Base-by-base conservation (phyloP, 129 eudicot species). In the Tagetes patula region DNA sequence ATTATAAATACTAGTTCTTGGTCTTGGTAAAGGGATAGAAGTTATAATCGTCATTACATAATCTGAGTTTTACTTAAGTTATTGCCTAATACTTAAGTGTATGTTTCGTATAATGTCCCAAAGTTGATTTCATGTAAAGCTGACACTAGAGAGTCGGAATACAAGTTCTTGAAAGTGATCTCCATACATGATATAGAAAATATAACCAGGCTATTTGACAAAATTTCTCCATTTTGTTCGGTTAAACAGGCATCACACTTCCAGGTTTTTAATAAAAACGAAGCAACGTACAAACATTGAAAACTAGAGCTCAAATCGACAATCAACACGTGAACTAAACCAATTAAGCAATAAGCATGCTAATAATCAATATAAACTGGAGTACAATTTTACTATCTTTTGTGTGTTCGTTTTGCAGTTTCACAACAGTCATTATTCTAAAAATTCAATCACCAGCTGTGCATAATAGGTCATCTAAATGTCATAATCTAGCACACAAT, bases 321-420 rank as follows among this genome's bases (percentile, higher is more conserved):
- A 32, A 20, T 31, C 42, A 43, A 67, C 47, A 68, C 4, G 36
- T 1, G n/a, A 53, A 75, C 33, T 50, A 52, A 65, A 65, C 36
- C 41, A 65, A 39, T 65, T 13, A 65, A 50, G 65, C 52, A 8
- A 39, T 38, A 38, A 38, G 34, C 54, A 64, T 64, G 41, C 72
- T 74, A 64, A 31, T 8, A 50, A 49, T 74, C 72, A 41, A 74
- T 31, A 74, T 5, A 4, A 64, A 27, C 40, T 52, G n/a, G n/a
- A n/a, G n/a, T n/a, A 52, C 36, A 48, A 63, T 20, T 65, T 45
- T 53, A 10, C n/a, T 9, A 72, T 36, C 14, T 47, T 47, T 8
- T 52, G 58, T 14, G 6, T 34, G 67, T 43, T 42, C 33, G 1
- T 14, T 13, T 31, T 46, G 38, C 60, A 27, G 42, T 72, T 42